A percentile compares a stretch with the other conserved stretches of the same genome.
Conservation (phyloP, 75 land plant genomes). For the Sequoiadendron giganteum region DNA sequence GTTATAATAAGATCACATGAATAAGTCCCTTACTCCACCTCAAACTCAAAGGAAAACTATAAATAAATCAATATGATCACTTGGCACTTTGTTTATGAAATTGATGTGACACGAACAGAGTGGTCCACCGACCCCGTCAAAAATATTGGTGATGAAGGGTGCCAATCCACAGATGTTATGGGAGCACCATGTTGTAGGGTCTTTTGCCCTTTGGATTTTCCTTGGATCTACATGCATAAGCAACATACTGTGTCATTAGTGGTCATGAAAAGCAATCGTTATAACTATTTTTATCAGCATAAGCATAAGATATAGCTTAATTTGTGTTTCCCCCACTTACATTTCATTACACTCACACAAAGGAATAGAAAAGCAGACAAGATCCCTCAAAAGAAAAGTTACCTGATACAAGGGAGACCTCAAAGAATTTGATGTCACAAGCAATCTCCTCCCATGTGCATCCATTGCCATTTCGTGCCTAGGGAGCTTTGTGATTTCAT, state of each 20-base stretch:
- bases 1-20: background rate
- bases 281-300: background rate
- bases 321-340: background rate
- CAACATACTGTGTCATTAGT: background rate
- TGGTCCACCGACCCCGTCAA: conserved; percentile 92
- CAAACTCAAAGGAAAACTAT: background rate
- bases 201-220: conserved; percentile 39
- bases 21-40: background rate
- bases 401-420: conserved; percentile 90
- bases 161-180: conserved; percentile 98
- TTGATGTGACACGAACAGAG: conserved; percentile 85
- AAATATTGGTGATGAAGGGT: conserved; percentile 70
- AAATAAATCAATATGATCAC: background rate
- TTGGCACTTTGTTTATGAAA: conserved; percentile 21
- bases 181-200: conserved; percentile 73
- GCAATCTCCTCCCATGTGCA: conserved; percentile 66
- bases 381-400: conserved; percentile 5
- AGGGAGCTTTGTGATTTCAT: conserved; percentile 31
- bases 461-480: conserved; percentile 88
- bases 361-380: background rate
- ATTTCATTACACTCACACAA: background rate
- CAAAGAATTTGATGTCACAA: conserved; percentile 72
- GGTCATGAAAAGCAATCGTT: background rate
- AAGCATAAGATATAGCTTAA: background rate
- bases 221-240: conserved; percentile 37